Evolutionary conservation across 2,329 filamentous ascomycete genomes (phyloP), one percentile per base, ranked within the genome.

Genomic region (Blastomyces parvus): DNA sequence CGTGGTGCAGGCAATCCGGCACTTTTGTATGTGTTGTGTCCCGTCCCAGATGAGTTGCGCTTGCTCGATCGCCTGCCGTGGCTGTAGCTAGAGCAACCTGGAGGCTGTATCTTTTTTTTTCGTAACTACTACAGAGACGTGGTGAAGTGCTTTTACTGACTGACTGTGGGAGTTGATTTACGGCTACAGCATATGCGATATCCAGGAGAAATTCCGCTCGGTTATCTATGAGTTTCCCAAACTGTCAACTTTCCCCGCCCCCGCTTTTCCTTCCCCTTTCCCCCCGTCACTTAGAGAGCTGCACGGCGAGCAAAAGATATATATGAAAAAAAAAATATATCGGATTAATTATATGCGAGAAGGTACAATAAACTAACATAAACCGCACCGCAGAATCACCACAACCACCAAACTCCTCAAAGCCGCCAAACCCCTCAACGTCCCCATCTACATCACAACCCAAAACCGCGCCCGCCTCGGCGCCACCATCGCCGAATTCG

Each of bases 131-230:
- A 11, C 27, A 33, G 5, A n/a, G 36, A 56, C 3, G 4, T 22
- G 53, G 8, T 38, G n/a, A n/a, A n/a, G n/a, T n/a, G n/a, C n/a
- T n/a, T n/a, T 56, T 33, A n/a, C 52, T 44, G 36, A 42, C 57
- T 8, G 6, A n/a, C 7, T n/a, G 57, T 6, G 40, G 17, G 3
- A 1, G 14, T 27, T 44, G 33, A 36, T 36, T 59, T 42, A 30
- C n/a, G 27, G 11, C 22, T 59, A 53, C 66, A 97, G 92, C 71
- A 85, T 97, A 73, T 97, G 93, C 79, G 93, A 97, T 73, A 82
- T 97, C 67, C 93, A 97, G 79, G 93, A 97, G 69, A 95, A 91
- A 76, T 97, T 97, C 78, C 85, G 90, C 65, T 80, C 81, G 9
- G 88, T 87, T 63, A 96, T 97, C 70, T 84, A 88, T 78, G 87